phyloP scores from a whole-genome alignment of 495 filamentous ascomycete species.

The Penicillium parvum region DNA sequence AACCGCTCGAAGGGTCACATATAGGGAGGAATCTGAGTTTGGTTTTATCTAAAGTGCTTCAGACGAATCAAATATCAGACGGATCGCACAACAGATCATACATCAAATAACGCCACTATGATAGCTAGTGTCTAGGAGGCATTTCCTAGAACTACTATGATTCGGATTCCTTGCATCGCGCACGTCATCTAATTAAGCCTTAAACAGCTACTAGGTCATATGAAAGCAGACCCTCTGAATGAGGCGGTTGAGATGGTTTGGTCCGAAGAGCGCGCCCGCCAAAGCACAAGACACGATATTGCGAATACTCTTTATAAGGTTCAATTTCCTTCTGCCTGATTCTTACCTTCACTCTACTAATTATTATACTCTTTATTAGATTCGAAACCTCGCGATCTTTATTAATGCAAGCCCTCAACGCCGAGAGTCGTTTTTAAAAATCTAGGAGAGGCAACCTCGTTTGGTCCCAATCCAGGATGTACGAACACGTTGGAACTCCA shows the following conservation, averaged over 20 bases:
- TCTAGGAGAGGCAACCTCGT: too few relatives aligned
- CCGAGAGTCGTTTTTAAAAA: too few relatives aligned
- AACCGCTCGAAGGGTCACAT: neutral
- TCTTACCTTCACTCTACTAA: too few relatives aligned
- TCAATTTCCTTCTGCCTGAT: too few relatives aligned
- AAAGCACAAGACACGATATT: too few relatives aligned
- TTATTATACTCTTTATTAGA: too few relatives aligned
- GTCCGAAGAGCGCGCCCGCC: slow-evolving; percentile 2
- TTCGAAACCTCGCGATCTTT: too few relatives aligned
- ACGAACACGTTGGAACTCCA: too few relatives aligned
- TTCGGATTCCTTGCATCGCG: too few relatives aligned
- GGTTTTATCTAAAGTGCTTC: neutral
- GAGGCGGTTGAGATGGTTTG: slow-evolving; percentile 2
- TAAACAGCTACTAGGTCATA: slow-evolving; percentile 8
- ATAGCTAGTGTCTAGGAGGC: neutral
- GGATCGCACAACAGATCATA: neutral
- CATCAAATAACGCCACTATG: neutral
- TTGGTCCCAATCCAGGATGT: too few relatives aligned
- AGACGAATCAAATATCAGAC: neutral
- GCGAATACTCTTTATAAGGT: too few relatives aligned
- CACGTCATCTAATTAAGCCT: slow-evolving; percentile 13
- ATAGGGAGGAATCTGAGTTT: neutral
- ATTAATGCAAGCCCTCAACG: too few relatives aligned
- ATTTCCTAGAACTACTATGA: neutral
- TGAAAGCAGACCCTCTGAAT: slow-evolving; percentile 8